Evolutionary conservation across 495 filamentous ascomycete species (phyloP), one percentile per base, ranked within the genome.

Genomic region (Penicillium pancosmium): DNA sequence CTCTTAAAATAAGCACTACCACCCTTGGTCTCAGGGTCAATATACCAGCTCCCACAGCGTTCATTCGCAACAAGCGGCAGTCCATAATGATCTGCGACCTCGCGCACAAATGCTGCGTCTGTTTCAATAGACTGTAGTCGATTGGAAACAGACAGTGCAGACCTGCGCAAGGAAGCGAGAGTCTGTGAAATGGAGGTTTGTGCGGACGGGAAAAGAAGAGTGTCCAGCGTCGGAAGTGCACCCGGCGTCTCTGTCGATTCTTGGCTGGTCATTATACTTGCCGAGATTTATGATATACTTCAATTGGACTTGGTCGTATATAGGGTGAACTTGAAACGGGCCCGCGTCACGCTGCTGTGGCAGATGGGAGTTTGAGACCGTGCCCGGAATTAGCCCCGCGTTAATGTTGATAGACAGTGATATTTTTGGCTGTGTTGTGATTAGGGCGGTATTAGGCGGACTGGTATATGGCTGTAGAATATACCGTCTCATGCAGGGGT

Each of bases 31-130:
- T 71, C 70, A 0, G 90, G 88, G 31, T 84, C 77, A 38, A 97
- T 89, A 72, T 98, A 98, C 94, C 94, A 98, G 68, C 91, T 92
- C 1, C 94, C 94, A 67, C 93, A 97, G 51, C 94, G 81, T 70
- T 97, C 91, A 65, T 98, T 98, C 21, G 92, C 90, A 21, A 98
- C 78, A n/a, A 97, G 74, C 0, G 93, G 93, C n/a, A 94, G 78
- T 19, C 66, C 64, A 58, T 81, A 82, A 21, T 76, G 69, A 9
- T 76, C 64, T 9, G 76, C 76, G 0, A 88, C 85, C 11, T 80
- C 73, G 15, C 73, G 71, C 15, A 91, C 86, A 68, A 92, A 93
- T 16, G 70, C 64, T 12, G 87, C 84, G 72, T 94, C 91, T 13
- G 81, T 68, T 59, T 79, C 76, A 66, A 93, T 91, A 38, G 87